Conservation (phyloP, 2,329 filamentous ascomycete species). For the Exophiala mesophila region DNA sequence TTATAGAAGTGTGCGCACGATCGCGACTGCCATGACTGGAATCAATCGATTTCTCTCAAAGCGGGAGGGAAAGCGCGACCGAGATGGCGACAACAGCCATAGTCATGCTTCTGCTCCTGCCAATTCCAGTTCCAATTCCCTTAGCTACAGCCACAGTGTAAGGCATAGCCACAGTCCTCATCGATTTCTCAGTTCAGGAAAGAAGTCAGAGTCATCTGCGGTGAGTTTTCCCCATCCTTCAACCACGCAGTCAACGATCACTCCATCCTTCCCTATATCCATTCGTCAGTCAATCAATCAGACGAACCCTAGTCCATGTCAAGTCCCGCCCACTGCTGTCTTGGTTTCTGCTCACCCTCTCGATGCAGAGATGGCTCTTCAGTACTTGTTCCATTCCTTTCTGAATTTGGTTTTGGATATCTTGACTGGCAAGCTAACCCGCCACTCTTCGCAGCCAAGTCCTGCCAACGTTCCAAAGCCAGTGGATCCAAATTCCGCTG, state of each 20-base stretch:
- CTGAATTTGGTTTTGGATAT: neutral
- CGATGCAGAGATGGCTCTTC: slow-evolving; percentile 13
- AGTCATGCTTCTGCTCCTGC: neutral
- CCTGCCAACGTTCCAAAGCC: slow-evolving; percentile 15
- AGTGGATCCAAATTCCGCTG: slow-evolving; percentile 17
- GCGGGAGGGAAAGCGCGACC: slow-evolving; percentile 33
- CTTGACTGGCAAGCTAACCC: slow-evolving; percentile 9
- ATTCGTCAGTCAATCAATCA: too few species aligned
- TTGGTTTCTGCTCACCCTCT: slow-evolving; percentile 17
- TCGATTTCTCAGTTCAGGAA: slow-evolving; percentile 4
- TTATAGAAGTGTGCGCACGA: too few species aligned
- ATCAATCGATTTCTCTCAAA: slow-evolving; percentile 40
- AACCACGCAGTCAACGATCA: slow-evolving; percentile 16
- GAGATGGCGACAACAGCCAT: slow-evolving; percentile 8
- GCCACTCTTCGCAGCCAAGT: slow-evolving; percentile 14
- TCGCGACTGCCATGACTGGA: slow-evolving; percentile 34
- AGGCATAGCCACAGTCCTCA: too few species aligned
- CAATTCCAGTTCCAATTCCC: too few species aligned
- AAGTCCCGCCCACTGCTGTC: slow-evolving; percentile 14
- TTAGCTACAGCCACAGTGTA: slow-evolving; percentile 7
- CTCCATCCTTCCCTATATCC: too few species aligned
- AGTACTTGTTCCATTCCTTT: slow-evolving; percentile 11
- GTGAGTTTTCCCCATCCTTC: slow-evolving; percentile 12
- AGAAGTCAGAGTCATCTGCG: slow-evolving; percentile 7
- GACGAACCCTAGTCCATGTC: slow-evolving; percentile 3